These are phyloP conservation scores for Streptanthus diversifolius DNA, from an alignment of 345 rosid species.

Conservation along the genomic window DNA sequence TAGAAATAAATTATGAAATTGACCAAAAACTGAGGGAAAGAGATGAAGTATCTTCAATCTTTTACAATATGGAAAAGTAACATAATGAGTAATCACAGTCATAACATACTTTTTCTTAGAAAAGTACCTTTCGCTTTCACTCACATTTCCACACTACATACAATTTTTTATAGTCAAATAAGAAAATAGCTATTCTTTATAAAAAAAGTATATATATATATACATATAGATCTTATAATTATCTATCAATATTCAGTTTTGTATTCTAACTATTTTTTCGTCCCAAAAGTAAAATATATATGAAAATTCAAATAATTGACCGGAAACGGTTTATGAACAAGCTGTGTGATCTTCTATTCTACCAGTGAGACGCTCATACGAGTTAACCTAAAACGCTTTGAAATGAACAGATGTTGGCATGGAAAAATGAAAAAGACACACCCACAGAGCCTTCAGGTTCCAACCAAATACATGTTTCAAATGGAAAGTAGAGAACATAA, in stretches of 20 bases:
- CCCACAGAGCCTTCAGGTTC: too few species aligned
- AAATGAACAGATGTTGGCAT: too few species aligned
- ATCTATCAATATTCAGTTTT: not conserved
- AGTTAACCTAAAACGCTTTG: too few species aligned
- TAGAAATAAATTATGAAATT: not conserved
- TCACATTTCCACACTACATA: conserved; percentile 4
- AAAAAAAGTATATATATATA: not conserved
- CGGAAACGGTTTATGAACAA: not conserved
- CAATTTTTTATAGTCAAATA: not conserved
- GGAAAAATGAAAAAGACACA: too few species aligned
- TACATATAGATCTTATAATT: not conserved
- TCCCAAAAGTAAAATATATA: not conserved
- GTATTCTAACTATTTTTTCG: not conserved
- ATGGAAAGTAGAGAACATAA: too few species aligned
- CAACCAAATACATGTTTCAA: too few species aligned
- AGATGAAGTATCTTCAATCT: conserved; percentile 17
- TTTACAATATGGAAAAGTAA: conserved; percentile 12
- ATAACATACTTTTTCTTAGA: conserved; percentile 16
- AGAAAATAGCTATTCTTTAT: not conserved
- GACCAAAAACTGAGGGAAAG: not conserved
- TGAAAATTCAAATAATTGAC: not conserved
- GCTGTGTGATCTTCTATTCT: not conserved
- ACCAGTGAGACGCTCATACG: too few species aligned
- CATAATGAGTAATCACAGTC: conserved; percentile 27
- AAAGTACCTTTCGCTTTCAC: not conserved